Evolutionary conservation across 306 rosid species (phyloP), one percentile per base, ranked within the genome.

Genomic region (Vigna mungo): DNA sequence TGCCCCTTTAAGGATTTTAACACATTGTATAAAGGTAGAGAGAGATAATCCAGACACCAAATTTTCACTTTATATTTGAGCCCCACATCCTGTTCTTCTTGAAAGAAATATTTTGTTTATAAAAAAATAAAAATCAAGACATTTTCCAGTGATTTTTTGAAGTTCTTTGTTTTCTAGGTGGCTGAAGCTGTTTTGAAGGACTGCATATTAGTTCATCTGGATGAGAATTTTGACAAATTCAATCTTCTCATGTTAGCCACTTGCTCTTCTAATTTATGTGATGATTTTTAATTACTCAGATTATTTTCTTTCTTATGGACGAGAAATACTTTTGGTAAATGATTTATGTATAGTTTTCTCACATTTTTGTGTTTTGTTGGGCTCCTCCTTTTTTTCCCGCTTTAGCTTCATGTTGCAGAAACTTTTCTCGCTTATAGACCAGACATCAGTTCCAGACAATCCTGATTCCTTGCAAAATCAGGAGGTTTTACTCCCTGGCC

Each of bases 391-490:
- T 64, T 25, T 39, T n/a, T 59, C 32, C 39, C 49, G 47, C 62
- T 68, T 68, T 56, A 95, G 99, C 63, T 92, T 95, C 85, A 92
- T 95, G 97, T 72, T 89, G 87, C 97, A 90, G 89, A 95, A 92
- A 56, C 98, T 95, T 76, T 92, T 95, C 86, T 95, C 98, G 17
- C 96, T 95, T 75, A 30, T 90, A 69, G 98, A 95, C 86, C 96
- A 89, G 81, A 95, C 96, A 18, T 95, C 98, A 0, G 96, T 85
- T 12, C 84, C 83, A 0, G 98, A 95, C 91, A 95, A 89, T 75
- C 86, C 97, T 18, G 99, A 95, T 81, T 87, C 97, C 76, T 85
- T 95, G 85, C 99, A 95, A 84, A 95, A 95, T 76, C 99, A 92
- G 39, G 99, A 95, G 68, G 96, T 90, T 83, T 71, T 92, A 53